Evolutionary conservation across 2,329 filamentous ascomycete genomes (phyloP), one percentile per base, ranked within the genome.

Genomic region (Cladophialophora yegresii): DNA sequence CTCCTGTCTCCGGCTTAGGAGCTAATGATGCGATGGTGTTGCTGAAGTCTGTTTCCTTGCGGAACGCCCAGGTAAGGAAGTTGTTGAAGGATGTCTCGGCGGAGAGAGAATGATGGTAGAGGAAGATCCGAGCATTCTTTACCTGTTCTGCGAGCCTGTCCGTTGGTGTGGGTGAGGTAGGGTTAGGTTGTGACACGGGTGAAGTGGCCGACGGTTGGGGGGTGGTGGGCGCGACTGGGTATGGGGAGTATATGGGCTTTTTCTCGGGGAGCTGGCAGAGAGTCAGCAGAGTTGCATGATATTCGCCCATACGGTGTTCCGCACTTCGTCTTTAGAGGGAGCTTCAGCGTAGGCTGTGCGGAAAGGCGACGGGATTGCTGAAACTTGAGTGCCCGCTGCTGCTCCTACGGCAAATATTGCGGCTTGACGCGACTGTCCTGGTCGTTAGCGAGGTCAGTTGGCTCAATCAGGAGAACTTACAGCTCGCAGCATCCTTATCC

Each of bases 21-120:
- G 93, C 95, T 45, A 99, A 85, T 23, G 90, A 92, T 64, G 93
- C 91, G 71, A 99, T 79, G 66, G 95, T 98, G 78, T 85, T 86
- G 72, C 93, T 96, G 81, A 98, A 93, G 75, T 88, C 90, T 76
- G 90, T 88, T 83, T 99, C 95, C 70, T 96, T 87, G 75, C 88
- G 80, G 74, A 99, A 91, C 71, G 89, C 90, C 69, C 85, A 85
- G 76, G 92, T 89, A 80, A 97, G 88, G 72, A 89, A 84, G 72
- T 83, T 78, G 83, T 99, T 97, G 79, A 97, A 85, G 73, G 87
- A 85, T 77, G 92, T 88, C 81, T 98, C 93, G 72, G 89, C 86
- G 61, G 83, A 79, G 62, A 88, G 85, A 64, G 90, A 89, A 74
- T 93, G 87, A 58, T 83, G 78, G 82, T 98, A 90, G 51, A 97